Evolutionary conservation across 2,329 filamentous ascomycete species (phyloP), one percentile per base, ranked within the genome.

Genomic region (Atkinsonella texensis): DNA sequence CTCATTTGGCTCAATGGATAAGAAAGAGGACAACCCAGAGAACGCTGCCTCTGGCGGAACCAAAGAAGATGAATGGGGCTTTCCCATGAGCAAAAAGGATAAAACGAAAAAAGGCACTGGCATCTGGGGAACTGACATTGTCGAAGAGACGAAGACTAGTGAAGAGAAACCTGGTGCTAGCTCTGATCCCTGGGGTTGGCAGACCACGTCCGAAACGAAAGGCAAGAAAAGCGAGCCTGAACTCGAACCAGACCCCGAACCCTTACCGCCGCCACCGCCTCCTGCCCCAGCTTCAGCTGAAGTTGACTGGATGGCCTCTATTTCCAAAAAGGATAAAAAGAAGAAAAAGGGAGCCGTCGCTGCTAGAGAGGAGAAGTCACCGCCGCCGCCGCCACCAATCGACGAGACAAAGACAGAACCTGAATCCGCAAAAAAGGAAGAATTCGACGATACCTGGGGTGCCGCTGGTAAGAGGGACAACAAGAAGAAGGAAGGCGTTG

Each of bases 1-100:
- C 52, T 64, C 68, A n/a, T 79, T 80, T 54, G 74, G 73, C 20
- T 59, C 64, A n/a, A 59, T 74, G 20, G 74, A 69, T 51, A 69
- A 69, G 12, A 35, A 50, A n/a, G 65, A 70, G 43, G 70, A 70
- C 28, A 68, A 68, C 48, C 52, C 58, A 40, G 66, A 68, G 48
- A 38, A 55, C 63, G 33, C 68, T 68, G 49, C 66, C 68, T 44
- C 65, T n/a, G 41, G 35, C 4, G 49, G 51, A 42, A 12, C 68
- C 47, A 61, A 62, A 42, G 60, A 64, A 1, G 66, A 65, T 17
- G 63, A 56, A 28, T 62, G 65, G 54, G 63, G 61, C 28, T 65
- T 68, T 43, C 54, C 59, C 18, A 42, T 57, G 33, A 45, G 60
- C 40, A 77, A 73, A 56, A 74, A 72, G 49, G 68, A 69, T 32